Conservation (phyloP, 1,284 basidiomycete genomes). For the Sanghuangporus weigelae region DNA sequence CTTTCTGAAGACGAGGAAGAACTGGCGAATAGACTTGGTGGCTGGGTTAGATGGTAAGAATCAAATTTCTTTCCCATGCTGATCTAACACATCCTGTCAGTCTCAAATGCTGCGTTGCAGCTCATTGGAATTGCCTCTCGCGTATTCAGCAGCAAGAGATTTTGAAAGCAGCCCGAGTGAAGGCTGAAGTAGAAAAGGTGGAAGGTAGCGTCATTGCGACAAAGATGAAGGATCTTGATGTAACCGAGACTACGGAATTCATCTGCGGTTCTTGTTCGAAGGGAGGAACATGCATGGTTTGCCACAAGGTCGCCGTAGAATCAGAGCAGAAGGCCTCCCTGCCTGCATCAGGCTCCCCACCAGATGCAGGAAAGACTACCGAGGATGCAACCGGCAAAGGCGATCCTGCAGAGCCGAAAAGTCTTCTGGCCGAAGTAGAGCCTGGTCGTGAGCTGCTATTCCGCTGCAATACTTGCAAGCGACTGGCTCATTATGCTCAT, state of each 20-base stretch:
- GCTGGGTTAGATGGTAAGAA: conserved; percentile 81
- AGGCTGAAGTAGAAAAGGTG: conserved; percentile 26
- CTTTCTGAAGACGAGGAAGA: conserved; percentile 55
- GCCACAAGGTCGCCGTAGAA: conserved; percentile 52
- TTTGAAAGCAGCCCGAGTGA: conserved; percentile 49
- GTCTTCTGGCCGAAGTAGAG: conserved; percentile 17
- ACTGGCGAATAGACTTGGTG: conserved; percentile 52
- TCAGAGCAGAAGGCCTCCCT: conserved; percentile 32
- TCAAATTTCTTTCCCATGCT: not conserved
- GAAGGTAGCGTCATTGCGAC: conserved; percentile 29
- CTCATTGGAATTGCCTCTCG: conserved; percentile 79
- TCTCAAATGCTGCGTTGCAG: conserved; percentile 69
- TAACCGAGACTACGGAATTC: conserved; percentile 69
- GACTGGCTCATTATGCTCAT: conserved; percentile 76
- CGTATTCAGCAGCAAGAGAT: conserved; percentile 67
- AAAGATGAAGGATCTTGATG: conserved; percentile 34
- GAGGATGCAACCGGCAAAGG: conserved; percentile 21
- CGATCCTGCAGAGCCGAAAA: conserved; percentile 12
- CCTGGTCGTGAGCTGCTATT: conserved; percentile 53
- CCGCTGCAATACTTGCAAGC: conserved; percentile 76
- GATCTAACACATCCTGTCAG: conserved; percentile 31
- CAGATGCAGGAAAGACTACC: conserved; percentile 31
- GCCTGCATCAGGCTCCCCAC: conserved; percentile 12
- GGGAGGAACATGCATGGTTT: conserved; percentile 74
- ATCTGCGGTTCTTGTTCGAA: conserved; percentile 73